Evolutionary conservation across 2,329 filamentous ascomycete genomes (phyloP), one percentile per base, ranked within the genome.

Genomic region (Didymella exigua): DNA sequence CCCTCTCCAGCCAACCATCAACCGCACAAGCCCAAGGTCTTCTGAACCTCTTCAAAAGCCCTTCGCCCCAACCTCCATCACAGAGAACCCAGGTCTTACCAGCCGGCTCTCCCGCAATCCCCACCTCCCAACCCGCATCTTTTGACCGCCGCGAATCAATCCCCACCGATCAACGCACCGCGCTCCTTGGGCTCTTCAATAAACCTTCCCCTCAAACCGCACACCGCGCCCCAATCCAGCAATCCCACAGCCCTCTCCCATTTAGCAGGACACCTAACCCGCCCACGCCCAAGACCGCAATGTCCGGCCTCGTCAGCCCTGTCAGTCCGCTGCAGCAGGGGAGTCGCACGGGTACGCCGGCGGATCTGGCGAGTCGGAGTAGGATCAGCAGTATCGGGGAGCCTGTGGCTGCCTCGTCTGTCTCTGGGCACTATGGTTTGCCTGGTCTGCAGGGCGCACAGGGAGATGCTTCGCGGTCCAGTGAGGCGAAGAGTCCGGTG

Each of bases 401-500:
- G 24, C 18, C 54, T 23, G 26, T 40, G 13, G 10, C 36, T n/a
- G 31, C n/a, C 18, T 18, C 18, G 19, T n/a, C 53, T 33, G 30
- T 33, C 5, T 8, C 36, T 21, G 52, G 21, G 13, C 45, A 30
- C 8, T 23, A 41, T 27, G 43, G 24, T 16, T 1, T 26, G 18
- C 30, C 23, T 27, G 16, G 3, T 8, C 18, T 29, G 21, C 37
- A 34, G 16, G 40, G 19, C 4, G 14, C 2, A 2, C 36, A 42
- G 50, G 18, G 11, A 27, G 33, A 33, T 31, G 29, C 21, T 24
- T n/a, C 36, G 21, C 36, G 36, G 13, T 38, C 36, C 14, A 61
- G 14, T 24, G 69, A 63, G 3, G 66, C 62, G 10, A 74, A 69
- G 52, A 74, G 67, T 43, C 84, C 89, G 0, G 88, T 85, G 0